Base-by-base conservation (phyloP, 176 grass and related monocot species). In the Saccharum officinarum region DNA sequence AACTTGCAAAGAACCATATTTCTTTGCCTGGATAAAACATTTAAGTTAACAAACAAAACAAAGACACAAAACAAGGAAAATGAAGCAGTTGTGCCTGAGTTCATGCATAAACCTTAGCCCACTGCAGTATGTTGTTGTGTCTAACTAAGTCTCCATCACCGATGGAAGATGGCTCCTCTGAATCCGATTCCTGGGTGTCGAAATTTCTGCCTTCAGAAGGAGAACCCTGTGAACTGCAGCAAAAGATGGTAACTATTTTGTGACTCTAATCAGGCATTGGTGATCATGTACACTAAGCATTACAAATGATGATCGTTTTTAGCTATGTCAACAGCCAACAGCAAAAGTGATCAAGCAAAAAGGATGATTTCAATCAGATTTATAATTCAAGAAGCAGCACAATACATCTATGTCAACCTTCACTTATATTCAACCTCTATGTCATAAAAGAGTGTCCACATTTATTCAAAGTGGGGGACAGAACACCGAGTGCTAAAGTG, bases 151-250 rank as follows among this genome's bases (percentile, higher is more conserved):
- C 93, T 69, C 92, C 93, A 69, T 96, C 88, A 41, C 93, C 88
- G 20, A 91, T 92, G 12, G 97, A 96, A 88, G 97, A 99, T 80
- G 97, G 92, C 72, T 94, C 97, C 86, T 97, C 97, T 33, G 77
- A 73, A 77, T 92, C 92, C 17, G 82, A 74, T 76, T 88, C 88
- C 47, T 91, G 77, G 30, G 75, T 78, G 72, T 92, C 89, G 12
- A 88, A 89, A 83, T 91, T 89, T 79, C 88, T 80, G 31, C 89
- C 82, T 87, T 90, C 93, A 55, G 78, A 92, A 88, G 90, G 92
- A 44, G 90, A 88, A 77, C 36, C 88, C 73, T 91, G 88, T 64
- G 86, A 91, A 82, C 93, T 95, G 86, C 88, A 89, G 15, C 37
- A 41, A 82, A 80, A 46, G 74, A 71, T 45, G 63, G 25, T 47